These are phyloP conservation scores for Wickerhamiella brachini DNA, from an alignment of 805 yeast genomes.

Conservation along the genomic window DNA sequence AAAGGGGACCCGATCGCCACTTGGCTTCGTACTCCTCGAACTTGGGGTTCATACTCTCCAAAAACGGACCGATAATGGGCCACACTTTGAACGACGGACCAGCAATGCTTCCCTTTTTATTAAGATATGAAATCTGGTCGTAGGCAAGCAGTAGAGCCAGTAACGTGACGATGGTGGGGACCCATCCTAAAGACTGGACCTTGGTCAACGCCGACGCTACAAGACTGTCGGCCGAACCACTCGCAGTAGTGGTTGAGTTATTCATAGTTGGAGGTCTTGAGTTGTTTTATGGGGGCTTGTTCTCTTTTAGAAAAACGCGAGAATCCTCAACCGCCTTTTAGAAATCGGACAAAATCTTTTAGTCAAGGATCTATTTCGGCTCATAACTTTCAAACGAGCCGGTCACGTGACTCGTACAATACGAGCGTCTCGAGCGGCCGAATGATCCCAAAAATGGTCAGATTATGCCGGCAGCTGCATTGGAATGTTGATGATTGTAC, in stretches of 20 bases:
- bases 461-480: not conserved
- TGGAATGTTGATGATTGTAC: not conserved
- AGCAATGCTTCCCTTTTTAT: conserved; percentile 74
- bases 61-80: conserved; percentile 94
- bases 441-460: not conserved
- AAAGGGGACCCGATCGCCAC: conserved; percentile 88
- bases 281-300: not conserved
- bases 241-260: not conserved
- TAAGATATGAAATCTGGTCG: conserved; percentile 50
- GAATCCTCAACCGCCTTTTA: not conserved
- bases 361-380: not conserved
- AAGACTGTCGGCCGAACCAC: not conserved
- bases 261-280: not conserved
- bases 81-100: conserved; percentile 82
- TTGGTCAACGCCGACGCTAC: not conserved
- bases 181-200: conserved; percentile 5
- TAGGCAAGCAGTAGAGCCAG: conserved; percentile 18
- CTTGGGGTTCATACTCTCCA: conserved; percentile 89
- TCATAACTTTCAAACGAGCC: not conserved
- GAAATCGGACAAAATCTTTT: not conserved
- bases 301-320: not conserved
- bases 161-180: conserved; percentile 10
- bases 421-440: not conserved
- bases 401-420: not conserved
- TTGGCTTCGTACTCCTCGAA: conserved; percentile 85